These are phyloP conservation scores for Leptographium flavum DNA, from an alignment of 2,329 filamentous ascomycete species.

Conservation along the genomic window DNA sequence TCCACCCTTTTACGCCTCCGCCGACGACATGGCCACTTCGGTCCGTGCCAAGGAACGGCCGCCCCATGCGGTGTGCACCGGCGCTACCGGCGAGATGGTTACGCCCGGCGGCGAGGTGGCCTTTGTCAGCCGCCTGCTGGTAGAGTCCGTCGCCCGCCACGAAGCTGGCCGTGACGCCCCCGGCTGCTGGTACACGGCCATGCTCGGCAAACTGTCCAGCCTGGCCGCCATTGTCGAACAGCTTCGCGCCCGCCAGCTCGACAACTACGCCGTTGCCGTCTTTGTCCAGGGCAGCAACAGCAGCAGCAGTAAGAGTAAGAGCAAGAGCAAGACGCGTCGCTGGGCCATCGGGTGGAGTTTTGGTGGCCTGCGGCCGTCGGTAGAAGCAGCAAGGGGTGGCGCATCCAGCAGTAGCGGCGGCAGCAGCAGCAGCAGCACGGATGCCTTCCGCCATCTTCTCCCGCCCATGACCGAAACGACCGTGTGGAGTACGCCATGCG, in stretches of 20 bases:
- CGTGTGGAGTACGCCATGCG: constrained; percentile 19
- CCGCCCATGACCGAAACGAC: constrained; percentile 27
- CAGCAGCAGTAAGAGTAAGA: neutral
- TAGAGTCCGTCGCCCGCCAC: constrained; percentile 18
- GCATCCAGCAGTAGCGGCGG: constrained; percentile 16
- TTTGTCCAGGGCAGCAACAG: constrained; percentile 51
- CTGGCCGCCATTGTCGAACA: constrained; percentile 46
- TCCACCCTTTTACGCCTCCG: constrained; percentile 80
- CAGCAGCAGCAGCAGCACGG: constrained; percentile 18
- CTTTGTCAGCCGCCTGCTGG: constrained; percentile 66
- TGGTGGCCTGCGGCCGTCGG: constrained; percentile 45
- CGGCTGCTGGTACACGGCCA: constrained; percentile 79
- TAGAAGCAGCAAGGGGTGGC: constrained; percentile 26
- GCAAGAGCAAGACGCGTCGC: constrained; percentile 49
- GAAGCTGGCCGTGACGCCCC: constrained; percentile 16
- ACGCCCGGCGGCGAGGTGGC: constrained; percentile 61
- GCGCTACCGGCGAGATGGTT: constrained; percentile 75
- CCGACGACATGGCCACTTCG: constrained; percentile 50
- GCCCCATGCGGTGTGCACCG: constrained; percentile 62
- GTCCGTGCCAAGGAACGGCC: constrained; percentile 51
- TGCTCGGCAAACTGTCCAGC: constrained; percentile 72
- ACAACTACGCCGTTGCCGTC: constrained; percentile 71
- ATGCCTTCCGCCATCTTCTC: constrained; percentile 24
- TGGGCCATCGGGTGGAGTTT: constrained; percentile 92
- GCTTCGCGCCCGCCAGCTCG: constrained; percentile 36